Base-by-base conservation (phyloP, 805 yeast genomes). In the Metschnikowia vanudenii region DNA sequence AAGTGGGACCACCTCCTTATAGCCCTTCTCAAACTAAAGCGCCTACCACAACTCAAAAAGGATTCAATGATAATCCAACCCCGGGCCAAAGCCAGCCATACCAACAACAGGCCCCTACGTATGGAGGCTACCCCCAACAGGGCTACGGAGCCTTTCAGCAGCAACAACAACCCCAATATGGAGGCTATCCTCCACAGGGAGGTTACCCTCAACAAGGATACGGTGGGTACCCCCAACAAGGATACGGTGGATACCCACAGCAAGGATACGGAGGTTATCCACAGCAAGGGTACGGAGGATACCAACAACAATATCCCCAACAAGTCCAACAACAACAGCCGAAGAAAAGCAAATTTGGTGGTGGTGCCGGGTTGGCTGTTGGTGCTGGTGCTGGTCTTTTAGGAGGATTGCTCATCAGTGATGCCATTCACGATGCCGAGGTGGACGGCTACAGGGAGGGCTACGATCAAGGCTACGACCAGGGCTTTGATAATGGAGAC, bases 371-470 rank as follows among this genome's bases (percentile, higher is more conserved):
- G 39, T 75, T 81, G 67, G 73, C 72, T 24, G 47, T 71, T 63
- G 77, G 75, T 49, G 66, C 67, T 2, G 75, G 74, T 14, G 77
- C 73, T 43, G 89, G 88, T 63, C 61, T 82, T 45, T 57, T 82
- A 8, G 88, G 87, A 46, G 88, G 87, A 37, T 64, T 77, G 64
- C 55, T 81, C 53, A 56, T 81, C 37, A 76, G 75, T 8, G 67
- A 73, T 31, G 76, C 76, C 37, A 53, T 80, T 14, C 53, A 62
- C 35, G 61, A 62, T 33, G 62, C 58, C 45, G 48, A 59, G 50
- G 42, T 63, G 45, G 55, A 59, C 46, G 59, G 68, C 49, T 52
- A 68, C 59, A 54, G 69, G 58, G 63, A 73, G 54, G 71, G 69
- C 58, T 57, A 57, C 30, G 66, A 61, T 38, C 65, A 65, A 17